phyloP scores from a whole-genome alignment of 441 rosid species.

The Melastoma candidum region DNA sequence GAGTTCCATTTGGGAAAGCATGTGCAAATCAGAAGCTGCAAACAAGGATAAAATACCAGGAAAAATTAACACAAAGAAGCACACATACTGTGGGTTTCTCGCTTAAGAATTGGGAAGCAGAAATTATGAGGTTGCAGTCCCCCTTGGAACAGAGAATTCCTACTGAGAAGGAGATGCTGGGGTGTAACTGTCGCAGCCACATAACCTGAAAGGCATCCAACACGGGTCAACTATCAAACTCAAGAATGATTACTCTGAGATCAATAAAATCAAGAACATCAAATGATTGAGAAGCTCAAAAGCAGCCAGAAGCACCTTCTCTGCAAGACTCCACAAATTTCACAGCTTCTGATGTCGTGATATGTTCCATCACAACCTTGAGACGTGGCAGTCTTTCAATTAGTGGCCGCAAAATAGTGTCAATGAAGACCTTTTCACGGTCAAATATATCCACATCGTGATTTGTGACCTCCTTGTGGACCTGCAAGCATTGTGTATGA shows the following conservation, averaged over 20 bases:
- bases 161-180: constrained; percentile 83
- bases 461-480: constrained; percentile 94
- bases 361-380: constrained; percentile 92
- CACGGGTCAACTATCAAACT: background rate
- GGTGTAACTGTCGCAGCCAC: constrained; percentile 94
- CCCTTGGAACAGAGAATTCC: constrained; percentile 78
- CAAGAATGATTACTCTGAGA: no score
- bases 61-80: background rate
- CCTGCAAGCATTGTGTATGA: constrained; percentile 31
- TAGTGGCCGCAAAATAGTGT: constrained; percentile 62
- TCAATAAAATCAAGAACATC: no score
- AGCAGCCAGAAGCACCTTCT: constrained; percentile 36
- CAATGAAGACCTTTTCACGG: constrained; percentile 82
- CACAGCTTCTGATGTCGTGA: constrained; percentile 86
- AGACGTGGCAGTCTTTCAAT: constrained; percentile 60
- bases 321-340: constrained; percentile 72
- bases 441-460: constrained; percentile 74
- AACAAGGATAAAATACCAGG: background rate
- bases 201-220: constrained; percentile 29
- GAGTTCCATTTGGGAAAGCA: no score
- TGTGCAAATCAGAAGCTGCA: no score
- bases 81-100: constrained; percentile 72
- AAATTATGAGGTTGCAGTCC: constrained; percentile 85
- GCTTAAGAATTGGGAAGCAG: constrained; percentile 91
- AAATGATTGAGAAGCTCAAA: no score